Percentiles rank a stretch among this genome's conserved stretches.
Evolutionary conservation across 345 rosid genomes (phyloP).

Genomic region (Citrus hindsii): DNA sequence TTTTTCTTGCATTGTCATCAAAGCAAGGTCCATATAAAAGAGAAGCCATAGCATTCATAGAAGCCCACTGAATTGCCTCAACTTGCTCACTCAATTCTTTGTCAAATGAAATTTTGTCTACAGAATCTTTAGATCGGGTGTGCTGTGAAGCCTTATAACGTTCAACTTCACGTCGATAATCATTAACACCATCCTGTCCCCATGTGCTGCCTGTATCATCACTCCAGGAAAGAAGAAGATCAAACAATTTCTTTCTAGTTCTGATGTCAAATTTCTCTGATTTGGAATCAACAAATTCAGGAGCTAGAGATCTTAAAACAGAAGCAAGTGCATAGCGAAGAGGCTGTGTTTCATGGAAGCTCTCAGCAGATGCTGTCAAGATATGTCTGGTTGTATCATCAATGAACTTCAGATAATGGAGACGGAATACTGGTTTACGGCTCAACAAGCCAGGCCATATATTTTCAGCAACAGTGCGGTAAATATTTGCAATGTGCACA

Average conservation of each 20-base stretch:
- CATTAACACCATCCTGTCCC: constrained; percentile 85
- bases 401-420: constrained; percentile 86
- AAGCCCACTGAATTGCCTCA: constrained; percentile 97
- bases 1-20: constrained; percentile 98
- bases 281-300: constrained; percentile 89
- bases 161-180: constrained; percentile 96
- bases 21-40: constrained; percentile 95
- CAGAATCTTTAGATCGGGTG: constrained; percentile 87
- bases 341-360: constrained; percentile 85
- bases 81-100: constrained; percentile 87
- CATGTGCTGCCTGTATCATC: constrained; percentile 81
- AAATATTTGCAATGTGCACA: constrained; percentile 79
- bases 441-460: constrained; percentile 95
- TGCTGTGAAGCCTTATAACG: constrained; percentile 93
- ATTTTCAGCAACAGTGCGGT: constrained; percentile 85
- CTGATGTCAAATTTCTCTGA: constrained; percentile 89
- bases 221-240: constrained; percentile 86
- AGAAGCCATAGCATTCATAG: constrained; percentile 96
- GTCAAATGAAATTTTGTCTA: constrained; percentile 90
- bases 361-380: constrained; percentile 55
- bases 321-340: constrained; percentile 92
- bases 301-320: constrained; percentile 86
- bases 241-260: constrained; percentile 86
- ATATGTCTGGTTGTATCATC: constrained; percentile 81
- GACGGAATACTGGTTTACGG: constrained; percentile 82